A percentile compares a stretch with the other conserved stretches of the same genome.
phyloP scores from a whole-genome alignment of 83 land plant genomes.

The Diphasiastrum complanatum region DNA sequence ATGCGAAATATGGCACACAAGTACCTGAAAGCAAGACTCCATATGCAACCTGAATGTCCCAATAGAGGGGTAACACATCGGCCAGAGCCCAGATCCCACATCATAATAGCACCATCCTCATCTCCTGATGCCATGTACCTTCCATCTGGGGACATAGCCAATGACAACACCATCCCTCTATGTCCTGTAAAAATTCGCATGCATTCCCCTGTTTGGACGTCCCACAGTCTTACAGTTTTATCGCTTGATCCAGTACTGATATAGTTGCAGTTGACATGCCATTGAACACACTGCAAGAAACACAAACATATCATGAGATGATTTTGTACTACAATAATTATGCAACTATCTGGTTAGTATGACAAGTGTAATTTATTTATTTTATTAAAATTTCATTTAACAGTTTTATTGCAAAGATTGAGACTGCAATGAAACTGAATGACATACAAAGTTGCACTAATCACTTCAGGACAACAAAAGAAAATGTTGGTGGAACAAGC shows the following conservation, averaged over 20 bases:
- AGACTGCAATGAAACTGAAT: no score
- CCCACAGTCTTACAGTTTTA: constrained; percentile 94
- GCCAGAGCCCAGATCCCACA: constrained; percentile 91
- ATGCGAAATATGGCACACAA: neutral
- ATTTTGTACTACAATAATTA: no score
- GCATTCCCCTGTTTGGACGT: constrained; percentile 86
- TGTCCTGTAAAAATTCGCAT: constrained; percentile 95
- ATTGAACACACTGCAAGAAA: constrained; percentile 73
- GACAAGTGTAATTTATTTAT: no score
- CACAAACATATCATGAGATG: no score
- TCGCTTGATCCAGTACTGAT: constrained; percentile 95
- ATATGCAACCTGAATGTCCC: constrained; percentile 84
- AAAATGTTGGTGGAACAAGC: no score
- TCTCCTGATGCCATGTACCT: constrained; percentile 98
- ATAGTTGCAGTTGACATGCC: constrained; percentile 98
- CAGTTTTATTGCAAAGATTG: no score
- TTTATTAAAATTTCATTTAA: no score
- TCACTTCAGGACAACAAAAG: no score
- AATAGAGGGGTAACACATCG: constrained; percentile 76
- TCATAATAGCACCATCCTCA: constrained; percentile 87
- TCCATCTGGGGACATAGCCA: constrained; percentile 98
- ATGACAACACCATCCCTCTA: constrained; percentile 72
- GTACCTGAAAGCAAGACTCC: constrained; percentile 94
- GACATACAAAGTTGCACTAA: no score
- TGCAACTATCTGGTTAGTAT: no score